Evolutionary conservation across 495 filamentous ascomycete species (phyloP).

Genomic region (Endocarpon pusillum): DNA sequence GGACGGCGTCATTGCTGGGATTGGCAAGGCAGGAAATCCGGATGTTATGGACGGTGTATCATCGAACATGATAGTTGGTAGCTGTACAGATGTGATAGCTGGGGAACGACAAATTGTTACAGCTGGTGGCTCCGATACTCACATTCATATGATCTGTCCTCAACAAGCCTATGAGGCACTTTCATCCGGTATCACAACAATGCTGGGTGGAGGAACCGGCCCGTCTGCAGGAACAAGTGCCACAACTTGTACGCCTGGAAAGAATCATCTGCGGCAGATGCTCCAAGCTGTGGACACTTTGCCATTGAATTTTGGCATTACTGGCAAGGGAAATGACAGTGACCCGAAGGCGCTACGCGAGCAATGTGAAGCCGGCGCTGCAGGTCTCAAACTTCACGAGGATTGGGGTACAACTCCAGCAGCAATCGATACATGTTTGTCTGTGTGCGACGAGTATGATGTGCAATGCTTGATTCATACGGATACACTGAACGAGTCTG

Average conservation of each 20-base stretch:
- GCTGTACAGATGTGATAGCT: slow-evolving; percentile 89
- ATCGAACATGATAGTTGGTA: slow-evolving; percentile 63
- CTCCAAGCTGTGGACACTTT: slow-evolving; percentile 73
- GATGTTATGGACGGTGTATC: slow-evolving; percentile 89
- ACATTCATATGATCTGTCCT: slow-evolving; percentile 95
- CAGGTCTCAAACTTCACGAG: slow-evolving; percentile 90
- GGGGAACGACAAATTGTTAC: slow-evolving; percentile 89
- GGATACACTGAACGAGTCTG: slow-evolving; percentile 93
- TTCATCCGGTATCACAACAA: slow-evolving; percentile 76
- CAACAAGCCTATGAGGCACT: slow-evolving; percentile 82
- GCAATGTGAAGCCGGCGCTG: slow-evolving; percentile 69
- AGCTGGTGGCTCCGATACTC: slow-evolving; percentile 79
- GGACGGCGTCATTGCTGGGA: slow-evolving; percentile 69
- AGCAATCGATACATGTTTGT: slow-evolving; percentile 80
- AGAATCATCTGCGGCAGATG: slow-evolving; percentile 77
- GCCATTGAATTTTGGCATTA: slow-evolving; percentile 88
- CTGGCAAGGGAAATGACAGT: slow-evolving; percentile 90
- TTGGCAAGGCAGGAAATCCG: slow-evolving; percentile 93
- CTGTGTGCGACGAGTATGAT: slow-evolving; percentile 77
- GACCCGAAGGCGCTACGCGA: slow-evolving; percentile 53
- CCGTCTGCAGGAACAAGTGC: slow-evolving; percentile 89
- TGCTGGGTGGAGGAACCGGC: slow-evolving; percentile 89
- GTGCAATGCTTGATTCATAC: slow-evolving; percentile 95
- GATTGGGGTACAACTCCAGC: slow-evolving; percentile 93
- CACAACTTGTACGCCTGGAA: slow-evolving; percentile 86